A percentile compares a stretch with the other conserved stretches of the same genome.
Evolutionary conservation across 768 basidiomycete species (phyloP).

Genomic region (Naganishia vishniacii): DNA sequence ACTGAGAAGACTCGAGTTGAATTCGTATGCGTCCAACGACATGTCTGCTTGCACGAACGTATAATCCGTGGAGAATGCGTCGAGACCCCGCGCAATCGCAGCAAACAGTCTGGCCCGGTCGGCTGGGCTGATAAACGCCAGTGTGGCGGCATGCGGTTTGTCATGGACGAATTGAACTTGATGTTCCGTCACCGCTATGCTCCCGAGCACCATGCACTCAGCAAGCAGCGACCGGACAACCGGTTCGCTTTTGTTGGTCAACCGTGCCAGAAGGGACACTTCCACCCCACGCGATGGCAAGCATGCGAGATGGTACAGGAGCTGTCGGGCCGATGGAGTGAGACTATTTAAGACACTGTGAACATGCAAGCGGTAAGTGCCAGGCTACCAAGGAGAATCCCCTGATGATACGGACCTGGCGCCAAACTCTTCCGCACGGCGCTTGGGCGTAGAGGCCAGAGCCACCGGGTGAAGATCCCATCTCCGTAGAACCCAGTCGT

Average conservation of each 20-base stretch:
- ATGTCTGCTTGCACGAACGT: conserved; percentile 6
- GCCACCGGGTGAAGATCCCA: conserved; percentile 15
- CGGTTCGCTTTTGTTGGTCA: background rate
- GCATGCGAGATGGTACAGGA: conserved; percentile 28
- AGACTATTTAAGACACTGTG: conserved; percentile 9
- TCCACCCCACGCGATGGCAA: conserved; percentile 34
- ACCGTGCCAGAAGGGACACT: background rate
- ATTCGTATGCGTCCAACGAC: background rate
- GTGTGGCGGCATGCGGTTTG: conserved; percentile 25
- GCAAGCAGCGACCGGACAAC: background rate
- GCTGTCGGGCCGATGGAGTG: background rate
- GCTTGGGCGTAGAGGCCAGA: background rate
- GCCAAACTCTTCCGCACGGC: conserved; percentile 1
- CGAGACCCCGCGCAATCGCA: background rate
- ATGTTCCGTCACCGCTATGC: background rate
- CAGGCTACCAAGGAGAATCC: background rate
- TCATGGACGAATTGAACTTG: conserved; percentile 35
- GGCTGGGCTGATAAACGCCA: background rate
- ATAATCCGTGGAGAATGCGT: background rate
- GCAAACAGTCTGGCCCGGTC: background rate
- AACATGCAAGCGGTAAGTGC: background rate
- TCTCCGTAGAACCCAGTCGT: background rate
- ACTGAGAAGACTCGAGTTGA: background rate
- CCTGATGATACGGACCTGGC: background rate
- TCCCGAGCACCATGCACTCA: background rate